Percentiles rank a stretch among this genome's conserved stretches.
These are phyloP conservation scores for Antrodiella citrinella DNA, from an alignment of 768 basidiomycete species.

Conservation along the genomic window DNA sequence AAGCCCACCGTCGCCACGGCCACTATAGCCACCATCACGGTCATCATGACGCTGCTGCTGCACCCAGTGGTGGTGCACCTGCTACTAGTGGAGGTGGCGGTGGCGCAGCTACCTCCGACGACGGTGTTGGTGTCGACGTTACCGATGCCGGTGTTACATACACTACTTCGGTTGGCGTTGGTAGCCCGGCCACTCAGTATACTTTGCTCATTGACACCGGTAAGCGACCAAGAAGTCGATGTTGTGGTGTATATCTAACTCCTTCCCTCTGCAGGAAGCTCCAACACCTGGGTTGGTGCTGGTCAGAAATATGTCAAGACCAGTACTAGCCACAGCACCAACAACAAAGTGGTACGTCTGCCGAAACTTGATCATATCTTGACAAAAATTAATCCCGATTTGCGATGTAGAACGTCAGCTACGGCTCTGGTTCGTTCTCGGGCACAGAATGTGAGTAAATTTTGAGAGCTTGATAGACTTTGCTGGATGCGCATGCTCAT, in stretches of 20 bases:
- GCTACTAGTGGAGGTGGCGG: constrained; percentile 11
- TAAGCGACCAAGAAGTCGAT: too few relatives aligned
- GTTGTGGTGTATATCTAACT: not conserved
- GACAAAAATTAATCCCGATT: constrained; percentile 3
- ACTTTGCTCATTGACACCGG: constrained; percentile 54
- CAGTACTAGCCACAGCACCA: constrained; percentile 34
- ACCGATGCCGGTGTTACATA: constrained; percentile 54
- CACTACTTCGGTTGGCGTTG: constrained; percentile 43
- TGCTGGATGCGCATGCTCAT: not conserved
- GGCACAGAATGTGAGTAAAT: constrained; percentile 34
- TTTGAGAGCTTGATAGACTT: not conserved
- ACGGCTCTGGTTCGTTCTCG: constrained; percentile 46
- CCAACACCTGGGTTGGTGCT: constrained; percentile 53
- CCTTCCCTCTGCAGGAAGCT: constrained; percentile 30
- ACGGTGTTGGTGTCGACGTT: constrained; percentile 39
- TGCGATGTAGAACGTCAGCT: constrained; percentile 37
- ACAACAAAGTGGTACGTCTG: constrained; percentile 22
- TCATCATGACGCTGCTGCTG: too few relatives aligned
- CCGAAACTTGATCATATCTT: not conserved
- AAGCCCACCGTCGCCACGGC: constrained; percentile 23
- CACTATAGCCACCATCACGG: constrained; percentile 20
- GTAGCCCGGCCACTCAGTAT: constrained; percentile 39
- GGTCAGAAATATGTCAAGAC: constrained; percentile 37
- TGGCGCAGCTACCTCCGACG: constrained; percentile 1
- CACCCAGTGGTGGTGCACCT: too few relatives aligned